Conservation (phyloP, 2,329 filamentous ascomycete species). For the Trichoderma sp. region DNA sequence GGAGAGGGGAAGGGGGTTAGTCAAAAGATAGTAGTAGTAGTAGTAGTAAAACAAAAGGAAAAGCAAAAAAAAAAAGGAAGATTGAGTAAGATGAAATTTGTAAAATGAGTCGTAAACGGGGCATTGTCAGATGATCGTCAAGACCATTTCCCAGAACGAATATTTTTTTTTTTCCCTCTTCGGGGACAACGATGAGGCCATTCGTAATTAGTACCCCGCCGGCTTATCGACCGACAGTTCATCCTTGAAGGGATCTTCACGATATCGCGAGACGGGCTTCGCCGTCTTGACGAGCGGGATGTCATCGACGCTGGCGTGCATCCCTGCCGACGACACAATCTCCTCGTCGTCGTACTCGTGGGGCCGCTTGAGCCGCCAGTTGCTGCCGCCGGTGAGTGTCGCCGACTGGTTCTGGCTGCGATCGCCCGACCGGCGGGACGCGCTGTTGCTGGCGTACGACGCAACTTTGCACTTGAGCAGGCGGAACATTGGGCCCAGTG, state of each 20-base stretch:
- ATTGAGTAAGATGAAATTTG: neutral
- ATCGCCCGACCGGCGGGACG: slow-evolving; percentile 16
- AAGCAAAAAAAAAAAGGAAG: neutral
- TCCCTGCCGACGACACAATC: slow-evolving; percentile 20
- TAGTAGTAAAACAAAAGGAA: neutral
- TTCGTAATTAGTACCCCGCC: neutral
- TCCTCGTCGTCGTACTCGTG: slow-evolving; percentile 24
- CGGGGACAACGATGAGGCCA: neutral
- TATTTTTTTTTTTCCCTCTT: neutral
- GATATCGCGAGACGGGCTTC: neutral
- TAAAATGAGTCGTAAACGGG: slow-evolving; percentile 8
- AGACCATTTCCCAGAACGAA: neutral
- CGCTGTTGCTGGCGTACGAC: slow-evolving; percentile 18
- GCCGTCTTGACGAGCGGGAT: slow-evolving; percentile 26
- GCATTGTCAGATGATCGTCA: slow-evolving; percentile 5
- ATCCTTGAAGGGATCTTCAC: slow-evolving; percentile 14
- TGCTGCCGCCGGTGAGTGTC: slow-evolving; percentile 1
- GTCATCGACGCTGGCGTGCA: slow-evolving; percentile 27
- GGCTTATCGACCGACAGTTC: neutral
- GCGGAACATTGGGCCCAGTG: slow-evolving; percentile 26
- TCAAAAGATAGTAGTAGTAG: neutral
- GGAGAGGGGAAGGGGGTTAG: neutral
- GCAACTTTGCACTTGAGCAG: slow-evolving; percentile 22
- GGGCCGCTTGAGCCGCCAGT: slow-evolving; percentile 6
- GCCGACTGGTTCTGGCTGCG: neutral